These are phyloP conservation scores for Auricularia auricula-judae DNA, from an alignment of 768 basidiomycete genomes.

Conservation along the genomic window DNA sequence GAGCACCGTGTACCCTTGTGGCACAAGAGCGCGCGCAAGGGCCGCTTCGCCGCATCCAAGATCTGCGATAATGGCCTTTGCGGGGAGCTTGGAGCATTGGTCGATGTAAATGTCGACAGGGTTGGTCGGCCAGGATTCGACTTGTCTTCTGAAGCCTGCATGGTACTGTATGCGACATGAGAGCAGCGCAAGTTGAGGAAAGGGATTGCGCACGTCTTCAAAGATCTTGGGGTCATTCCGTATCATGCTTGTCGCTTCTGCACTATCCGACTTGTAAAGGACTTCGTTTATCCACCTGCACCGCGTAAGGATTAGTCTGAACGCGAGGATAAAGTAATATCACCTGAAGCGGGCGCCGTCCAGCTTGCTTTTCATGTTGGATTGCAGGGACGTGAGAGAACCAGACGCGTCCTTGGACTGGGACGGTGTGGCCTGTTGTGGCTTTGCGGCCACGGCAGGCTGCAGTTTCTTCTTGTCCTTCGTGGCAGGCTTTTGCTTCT, in stretches of 20 bases:
- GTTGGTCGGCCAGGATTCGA: slow-evolving; percentile 87
- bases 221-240: slow-evolving; percentile 70
- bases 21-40: slow-evolving; percentile 62
- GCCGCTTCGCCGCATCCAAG: slow-evolving; percentile 93
- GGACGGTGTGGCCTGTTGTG: not conserved
- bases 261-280: slow-evolving; percentile 79
- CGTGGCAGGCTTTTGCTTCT: not conserved
- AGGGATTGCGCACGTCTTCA: slow-evolving; percentile 49
- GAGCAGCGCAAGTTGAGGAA: not conserved
- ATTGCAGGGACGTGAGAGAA: slow-evolving; percentile 59
- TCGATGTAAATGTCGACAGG: slow-evolving; percentile 78
- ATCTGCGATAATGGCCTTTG: slow-evolving; percentile 72
- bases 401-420: not conserved
- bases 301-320: slow-evolving; percentile 9
- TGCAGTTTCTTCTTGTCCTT: not conserved
- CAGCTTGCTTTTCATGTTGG: slow-evolving; percentile 63
- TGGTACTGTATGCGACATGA: slow-evolving; percentile 60
- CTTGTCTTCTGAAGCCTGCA: slow-evolving; percentile 81
- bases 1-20: slow-evolving; percentile 56
- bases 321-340: slow-evolving; percentile 9
- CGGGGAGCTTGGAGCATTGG: slow-evolving; percentile 49
- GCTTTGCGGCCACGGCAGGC: not conserved
- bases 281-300: slow-evolving; percentile 83
- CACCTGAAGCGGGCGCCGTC: slow-evolving; percentile 85
- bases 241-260: slow-evolving; percentile 70